Evolutionary conservation across 169 alveolate genomes (phyloP).

Genomic region (Eimeria praecox): DNA sequence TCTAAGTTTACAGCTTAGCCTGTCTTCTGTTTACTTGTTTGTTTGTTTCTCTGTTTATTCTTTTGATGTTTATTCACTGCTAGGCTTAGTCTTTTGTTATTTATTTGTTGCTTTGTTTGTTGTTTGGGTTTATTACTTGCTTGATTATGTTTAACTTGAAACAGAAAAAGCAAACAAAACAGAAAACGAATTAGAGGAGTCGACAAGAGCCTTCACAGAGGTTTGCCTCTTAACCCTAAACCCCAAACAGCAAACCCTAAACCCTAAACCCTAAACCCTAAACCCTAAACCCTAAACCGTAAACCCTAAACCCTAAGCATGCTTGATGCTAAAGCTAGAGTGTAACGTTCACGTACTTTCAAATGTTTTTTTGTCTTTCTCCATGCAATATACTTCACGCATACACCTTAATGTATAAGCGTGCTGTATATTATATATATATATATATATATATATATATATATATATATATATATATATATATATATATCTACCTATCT

Average conservation of each 20-base stretch:
- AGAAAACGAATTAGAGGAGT: slow-evolving; percentile 14
- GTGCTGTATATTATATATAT: no score
- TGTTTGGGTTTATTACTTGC: no score
- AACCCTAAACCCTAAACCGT: not conserved
- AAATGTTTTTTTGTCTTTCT: no score
- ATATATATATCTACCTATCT: no score
- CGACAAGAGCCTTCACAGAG: slow-evolving; percentile 19
- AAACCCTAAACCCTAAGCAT: not conserved
- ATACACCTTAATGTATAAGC: no score
- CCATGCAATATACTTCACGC: no score
- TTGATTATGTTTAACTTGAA: not conserved
- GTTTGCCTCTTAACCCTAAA: not conserved
- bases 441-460: no score
- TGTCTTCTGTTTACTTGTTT: not conserved
- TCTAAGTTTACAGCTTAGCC: not conserved
- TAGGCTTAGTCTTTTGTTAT: not conserved
- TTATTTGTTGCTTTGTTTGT: not conserved
- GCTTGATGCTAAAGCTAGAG: not conserved
- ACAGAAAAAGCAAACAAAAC: slow-evolving; percentile 44
- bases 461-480: no score
- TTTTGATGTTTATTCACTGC: not conserved
- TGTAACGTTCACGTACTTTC: not conserved
- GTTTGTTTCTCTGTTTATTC: not conserved
- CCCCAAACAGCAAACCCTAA: not conserved
- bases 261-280: not conserved